phyloP scores from a whole-genome alignment of 768 basidiomycete species.

The Boletellus emodensis region DNA sequence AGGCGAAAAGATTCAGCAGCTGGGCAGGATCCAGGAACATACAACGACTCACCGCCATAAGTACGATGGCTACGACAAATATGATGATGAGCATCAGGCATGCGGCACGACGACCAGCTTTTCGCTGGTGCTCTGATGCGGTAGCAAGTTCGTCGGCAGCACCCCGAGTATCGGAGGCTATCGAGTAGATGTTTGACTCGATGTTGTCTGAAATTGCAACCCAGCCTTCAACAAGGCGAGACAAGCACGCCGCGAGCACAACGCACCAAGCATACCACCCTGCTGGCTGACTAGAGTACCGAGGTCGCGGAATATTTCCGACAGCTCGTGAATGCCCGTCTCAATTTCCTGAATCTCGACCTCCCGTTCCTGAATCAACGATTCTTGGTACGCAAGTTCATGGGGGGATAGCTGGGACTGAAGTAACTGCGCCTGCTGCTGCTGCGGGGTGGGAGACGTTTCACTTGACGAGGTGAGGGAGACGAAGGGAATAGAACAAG shows the following conservation, averaged over 20 bases:
- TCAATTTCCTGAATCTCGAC: constrained; percentile 95
- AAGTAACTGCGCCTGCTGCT: constrained; percentile 66
- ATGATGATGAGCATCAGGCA: constrained; percentile 87
- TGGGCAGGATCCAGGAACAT: neutral
- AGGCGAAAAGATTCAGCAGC: neutral
- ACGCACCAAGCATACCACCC: constrained; percentile 87
- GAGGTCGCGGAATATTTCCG: constrained; percentile 94
- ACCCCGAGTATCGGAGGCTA: constrained; percentile 74
- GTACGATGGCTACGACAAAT: constrained; percentile 81
- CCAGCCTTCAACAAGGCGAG: neutral
- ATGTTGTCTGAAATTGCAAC: constrained; percentile 70
- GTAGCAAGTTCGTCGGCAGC: constrained; percentile 85
- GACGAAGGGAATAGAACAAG: neutral
- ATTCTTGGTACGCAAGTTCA: constrained; percentile 94
- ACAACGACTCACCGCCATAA: constrained; percentile 74
- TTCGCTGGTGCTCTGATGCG: constrained; percentile 91
- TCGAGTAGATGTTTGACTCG: constrained; percentile 86
- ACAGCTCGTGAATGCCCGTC: constrained; percentile 90
- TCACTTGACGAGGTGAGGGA: constrained; percentile 22
- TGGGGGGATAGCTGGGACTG: constrained; percentile 79
- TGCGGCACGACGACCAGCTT: constrained; percentile 83
- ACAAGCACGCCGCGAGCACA: constrained; percentile 2
- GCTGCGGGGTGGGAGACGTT: constrained; percentile 46
- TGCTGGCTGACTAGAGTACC: constrained; percentile 94
- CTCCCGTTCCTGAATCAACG: constrained; percentile 78